phyloP scores from a whole-genome alignment of 352 stramenopile species.

The Thalassiosira livingstoniorum region DNA sequence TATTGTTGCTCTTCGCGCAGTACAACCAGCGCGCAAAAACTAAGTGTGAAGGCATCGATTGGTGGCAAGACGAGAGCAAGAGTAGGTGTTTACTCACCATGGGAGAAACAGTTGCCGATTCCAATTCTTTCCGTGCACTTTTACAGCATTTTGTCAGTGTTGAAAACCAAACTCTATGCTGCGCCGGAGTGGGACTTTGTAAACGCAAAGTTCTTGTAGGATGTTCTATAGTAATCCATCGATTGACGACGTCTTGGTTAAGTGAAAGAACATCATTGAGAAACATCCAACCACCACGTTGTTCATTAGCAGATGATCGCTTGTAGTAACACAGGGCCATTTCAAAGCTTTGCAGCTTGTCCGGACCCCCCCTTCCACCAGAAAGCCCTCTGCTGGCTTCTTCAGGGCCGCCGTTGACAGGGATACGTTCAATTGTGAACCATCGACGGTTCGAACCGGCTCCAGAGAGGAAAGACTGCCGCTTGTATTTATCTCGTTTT shows the following conservation, averaged over 20 bases:
- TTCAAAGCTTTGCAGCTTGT: constrained; percentile 8
- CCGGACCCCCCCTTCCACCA: no score
- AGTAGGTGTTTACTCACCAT: constrained; percentile 8
- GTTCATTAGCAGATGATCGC: constrained; percentile 16
- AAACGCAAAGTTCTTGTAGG: constrained; percentile 48
- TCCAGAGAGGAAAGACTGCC: constrained; percentile 19
- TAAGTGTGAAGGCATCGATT: background rate
- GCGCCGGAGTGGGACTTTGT: constrained; percentile 47
- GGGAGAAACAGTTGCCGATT: constrained; percentile 2
- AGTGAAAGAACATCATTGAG: constrained; percentile 51
- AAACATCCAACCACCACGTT: constrained; percentile 49
- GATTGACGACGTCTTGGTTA: constrained; percentile 37
- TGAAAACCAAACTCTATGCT: constrained; percentile 52
- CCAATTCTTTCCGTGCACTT: constrained; percentile 26
- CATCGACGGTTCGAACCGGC: constrained; percentile 40
- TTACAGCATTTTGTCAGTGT: constrained; percentile 46
- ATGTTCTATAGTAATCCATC: constrained; percentile 58
- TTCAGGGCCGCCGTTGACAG: background rate
- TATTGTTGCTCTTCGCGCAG: background rate
- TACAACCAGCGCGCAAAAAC: background rate
- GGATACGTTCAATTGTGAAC: constrained; percentile 48
- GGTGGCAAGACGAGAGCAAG: background rate
- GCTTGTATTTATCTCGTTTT: constrained; percentile 48
- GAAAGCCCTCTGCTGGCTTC: background rate
- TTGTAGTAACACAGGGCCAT: constrained; percentile 48